phyloP scores from a whole-genome alignment of 1,139 yeast genomes.

The Lodderomyces pseudojiufengensis region DNA sequence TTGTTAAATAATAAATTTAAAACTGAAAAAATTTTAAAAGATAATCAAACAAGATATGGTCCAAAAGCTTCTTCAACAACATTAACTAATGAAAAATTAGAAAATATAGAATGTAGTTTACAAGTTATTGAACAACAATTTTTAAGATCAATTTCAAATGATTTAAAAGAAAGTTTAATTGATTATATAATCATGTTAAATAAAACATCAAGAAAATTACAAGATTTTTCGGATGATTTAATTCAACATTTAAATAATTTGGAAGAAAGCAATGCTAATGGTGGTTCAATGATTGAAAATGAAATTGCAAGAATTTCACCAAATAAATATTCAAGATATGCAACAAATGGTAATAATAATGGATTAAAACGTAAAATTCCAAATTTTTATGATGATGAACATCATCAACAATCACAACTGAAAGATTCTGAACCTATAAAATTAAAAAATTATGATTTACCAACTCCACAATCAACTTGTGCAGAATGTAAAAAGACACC shows the following conservation, averaged over 20 bases:
- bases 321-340: constrained; percentile 10
- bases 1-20: constrained; percentile 30
- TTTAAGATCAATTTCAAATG: constrained; percentile 41
- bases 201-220: constrained; percentile 25
- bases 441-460: constrained; percentile 10
- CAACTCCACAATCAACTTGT: constrained; percentile 13
- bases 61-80: constrained; percentile 36
- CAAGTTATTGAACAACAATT: constrained; percentile 51
- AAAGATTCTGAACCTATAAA: constrained; percentile 6
- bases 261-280: constrained; percentile 3
- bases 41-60: constrained; percentile 44
- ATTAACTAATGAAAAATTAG: constrained; percentile 45
- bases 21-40: constrained; percentile 33
- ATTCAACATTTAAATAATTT: constrained; percentile 10
- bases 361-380: neutral
- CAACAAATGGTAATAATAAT: constrained; percentile 4
- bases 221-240: constrained; percentile 31
- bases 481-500: constrained; percentile 12
- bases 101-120: constrained; percentile 45
- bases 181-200: constrained; percentile 41
- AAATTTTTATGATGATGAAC: neutral
- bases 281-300: constrained; percentile 1
- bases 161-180: constrained; percentile 40
- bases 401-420: constrained; percentile 1
- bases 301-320: constrained; percentile 11